Evolutionary conservation across 2,329 filamentous ascomycete species (phyloP), one percentile per base, ranked within the genome.

Genomic region (Epichloe hybrida): DNA sequence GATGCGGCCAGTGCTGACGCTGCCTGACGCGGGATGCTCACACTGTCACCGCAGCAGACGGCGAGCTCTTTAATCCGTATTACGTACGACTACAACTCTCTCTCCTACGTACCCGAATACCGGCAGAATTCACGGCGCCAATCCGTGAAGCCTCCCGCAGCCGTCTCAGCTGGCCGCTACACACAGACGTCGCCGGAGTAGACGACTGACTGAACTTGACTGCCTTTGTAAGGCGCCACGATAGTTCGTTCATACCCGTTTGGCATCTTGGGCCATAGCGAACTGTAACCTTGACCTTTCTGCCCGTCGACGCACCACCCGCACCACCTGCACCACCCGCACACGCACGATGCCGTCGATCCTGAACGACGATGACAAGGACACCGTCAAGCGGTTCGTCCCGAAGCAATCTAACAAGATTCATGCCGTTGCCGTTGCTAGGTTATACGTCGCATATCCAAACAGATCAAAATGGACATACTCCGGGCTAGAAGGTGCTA

Each of bases 371-470:
- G 85, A 90, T 62, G 93, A 98, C 73, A 96, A 95, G 77, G 87
- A 94, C 72, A 95, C 83, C 54, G 90, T 98, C 69, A 95, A 94
- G 74, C 84, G 93, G 65, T 86, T 84, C 60, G 88, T 98, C 50
- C 91, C 93, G 55, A 96, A 95, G 69, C 81, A 88, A 56, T 83
- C 83, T 62, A 98, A 97, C 81, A 97, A 97, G 76, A 97, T 98
- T 69, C 87, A 94, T 58, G 89, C 90, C 55, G 91, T 95, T 57
- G 93, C 88, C 53, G 90, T 97, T 58, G 91, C 89, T 54, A 84
- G 86, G 64, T 83, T 98, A 59, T 97, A 96, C 69, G 81, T 97
- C 64, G 90, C 91, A 61, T 86, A 95, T 63, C 93, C 93, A 12
- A 81, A 93, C 71, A 79, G 77, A 56, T 79, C 82, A 55, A 81